Evolutionary conservation across 2,329 filamentous ascomycete species (phyloP).

Genomic region (Fusarium graminum): DNA sequence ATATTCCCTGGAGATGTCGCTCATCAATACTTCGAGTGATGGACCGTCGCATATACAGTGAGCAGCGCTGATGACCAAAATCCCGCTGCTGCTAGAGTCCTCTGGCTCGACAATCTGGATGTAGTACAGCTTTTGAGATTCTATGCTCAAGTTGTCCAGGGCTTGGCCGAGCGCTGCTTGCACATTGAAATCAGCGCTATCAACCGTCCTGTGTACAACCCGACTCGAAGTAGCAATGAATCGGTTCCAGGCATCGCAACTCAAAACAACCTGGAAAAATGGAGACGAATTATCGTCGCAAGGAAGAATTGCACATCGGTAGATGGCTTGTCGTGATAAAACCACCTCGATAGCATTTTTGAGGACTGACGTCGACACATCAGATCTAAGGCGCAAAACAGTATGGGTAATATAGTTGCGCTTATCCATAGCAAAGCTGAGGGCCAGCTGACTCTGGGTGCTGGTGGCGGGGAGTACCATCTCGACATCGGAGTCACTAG

Average conservation of each 20-base stretch:
- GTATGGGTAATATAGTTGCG: constrained; percentile 31
- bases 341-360: neutral
- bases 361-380: neutral
- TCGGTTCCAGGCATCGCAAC: neutral
- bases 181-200: fast-evolving
- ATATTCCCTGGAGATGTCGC: constrained; percentile 10
- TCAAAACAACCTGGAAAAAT: constrained; percentile 5
- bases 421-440: constrained; percentile 30
- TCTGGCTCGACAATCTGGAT: constrained; percentile 6
- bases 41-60: constrained; percentile 32
- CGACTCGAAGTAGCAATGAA: fast-evolving
- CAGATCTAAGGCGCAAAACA: neutral
- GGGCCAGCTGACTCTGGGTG: constrained; percentile 24
- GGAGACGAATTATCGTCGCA: constrained; percentile 19
- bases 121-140: constrained; percentile 2
- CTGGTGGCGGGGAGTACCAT: constrained; percentile 18
- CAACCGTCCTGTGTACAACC: neutral
- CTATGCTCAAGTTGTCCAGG: neutral
- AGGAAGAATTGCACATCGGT: constrained; percentile 11
- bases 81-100: fast-evolving
- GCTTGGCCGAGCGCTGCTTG: neutral
- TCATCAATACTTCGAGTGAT: constrained; percentile 22
- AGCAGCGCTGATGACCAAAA: constrained; percentile 18
- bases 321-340: constrained; percentile 16
- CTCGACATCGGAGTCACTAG: neutral